These are phyloP conservation scores for Colletotrichum shisoi DNA, from an alignment of 2,329 filamentous ascomycete species.

Conservation along the genomic window DNA sequence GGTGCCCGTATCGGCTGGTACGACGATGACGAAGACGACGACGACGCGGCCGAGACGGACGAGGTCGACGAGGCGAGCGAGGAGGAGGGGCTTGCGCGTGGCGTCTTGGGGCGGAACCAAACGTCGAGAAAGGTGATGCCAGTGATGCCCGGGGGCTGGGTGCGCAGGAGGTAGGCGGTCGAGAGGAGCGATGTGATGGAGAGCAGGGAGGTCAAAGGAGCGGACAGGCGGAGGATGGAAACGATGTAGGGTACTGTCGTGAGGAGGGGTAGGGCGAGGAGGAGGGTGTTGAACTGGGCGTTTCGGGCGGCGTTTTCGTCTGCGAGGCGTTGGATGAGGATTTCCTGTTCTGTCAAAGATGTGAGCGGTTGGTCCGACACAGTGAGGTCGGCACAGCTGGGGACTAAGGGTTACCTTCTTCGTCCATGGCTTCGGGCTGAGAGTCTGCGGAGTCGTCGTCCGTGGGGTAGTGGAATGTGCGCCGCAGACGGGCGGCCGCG, in stretches of 20 bases:
- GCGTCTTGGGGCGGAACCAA: conserved; percentile 47
- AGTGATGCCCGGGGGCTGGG: conserved; percentile 62
- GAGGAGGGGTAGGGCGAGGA: conserved; percentile 68
- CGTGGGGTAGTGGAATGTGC: conserved; percentile 77
- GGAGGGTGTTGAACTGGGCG: conserved; percentile 63
- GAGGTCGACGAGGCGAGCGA: conserved; percentile 28
- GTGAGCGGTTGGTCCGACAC: conserved; percentile 7
- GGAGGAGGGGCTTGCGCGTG: conserved; percentile 30
- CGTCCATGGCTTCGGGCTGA: conserved; percentile 72
- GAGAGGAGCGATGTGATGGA: conserved; percentile 64
- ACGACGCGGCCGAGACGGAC: conserved; percentile 28
- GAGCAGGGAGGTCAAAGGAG: conserved; percentile 42
- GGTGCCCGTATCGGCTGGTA: conserved; percentile 11
- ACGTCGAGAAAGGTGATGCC: conserved; percentile 61
- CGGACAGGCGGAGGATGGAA: conserved; percentile 50
- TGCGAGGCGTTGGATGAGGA: conserved; percentile 64
- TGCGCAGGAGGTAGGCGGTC: conserved; percentile 68
- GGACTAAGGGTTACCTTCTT: conserved; percentile 65
- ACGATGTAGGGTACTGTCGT: conserved; percentile 64
- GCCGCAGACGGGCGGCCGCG: conserved; percentile 70
- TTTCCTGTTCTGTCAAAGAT: conserved; percentile 66
- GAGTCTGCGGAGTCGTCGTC: conserved; percentile 64
- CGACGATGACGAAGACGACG: conserved; percentile 11
- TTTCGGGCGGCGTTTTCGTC: conserved; percentile 65
- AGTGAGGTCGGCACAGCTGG: conserved; percentile 26